Evolutionary conservation across 148 eudicot species (phyloP), one percentile per base, ranked within the genome.

Genomic region (Spergularia marina): DNA sequence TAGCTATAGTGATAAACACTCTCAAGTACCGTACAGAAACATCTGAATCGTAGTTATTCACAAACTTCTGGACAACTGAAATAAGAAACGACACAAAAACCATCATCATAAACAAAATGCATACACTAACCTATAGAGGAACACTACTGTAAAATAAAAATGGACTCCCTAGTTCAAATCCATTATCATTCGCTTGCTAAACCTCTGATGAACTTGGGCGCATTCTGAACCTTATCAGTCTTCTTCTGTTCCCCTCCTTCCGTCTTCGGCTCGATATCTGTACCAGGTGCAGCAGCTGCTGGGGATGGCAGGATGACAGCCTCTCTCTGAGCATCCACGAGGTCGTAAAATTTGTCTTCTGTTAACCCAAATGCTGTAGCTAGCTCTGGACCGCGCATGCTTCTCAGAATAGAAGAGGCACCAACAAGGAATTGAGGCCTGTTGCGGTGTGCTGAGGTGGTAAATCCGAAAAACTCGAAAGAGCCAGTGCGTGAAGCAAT

Each of bases 391-490:
- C 93, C 93, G 1, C 74, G 70, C 91, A 94, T 84, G 16, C 73
- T 82, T 53, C 84, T 84, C 14, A 94, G 74, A 39, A 91, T 44
- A 0, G 98, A 94, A 79, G 79, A 73, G 8, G 80, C 74, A 0
- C 98, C 98, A 10, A 84, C 87, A 12, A 94, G 73, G 85, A 94
- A 94, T 84, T 91, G 97, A 0, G 98, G 98, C 41, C 81, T 70
- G 81, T 91, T 94, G 56, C 69, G 77, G 11, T 73, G 71, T 1
- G 97, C 84, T 0, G 97, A 91, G 10, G 97, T 91, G 16, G 93
- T 80, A 81, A 94, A 91, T 18, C 97, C 98, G 13, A 94, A 87
- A 82, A 94, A 94, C 89, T 85, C 97, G n/a, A 94, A 88, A 0
- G 97, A 86, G 14, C 94, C 96, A 2, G 82, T 53, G 40, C 91